Evolutionary conservation across 345 rosid species (phyloP).

Genomic region (Turritis glabra): DNA sequence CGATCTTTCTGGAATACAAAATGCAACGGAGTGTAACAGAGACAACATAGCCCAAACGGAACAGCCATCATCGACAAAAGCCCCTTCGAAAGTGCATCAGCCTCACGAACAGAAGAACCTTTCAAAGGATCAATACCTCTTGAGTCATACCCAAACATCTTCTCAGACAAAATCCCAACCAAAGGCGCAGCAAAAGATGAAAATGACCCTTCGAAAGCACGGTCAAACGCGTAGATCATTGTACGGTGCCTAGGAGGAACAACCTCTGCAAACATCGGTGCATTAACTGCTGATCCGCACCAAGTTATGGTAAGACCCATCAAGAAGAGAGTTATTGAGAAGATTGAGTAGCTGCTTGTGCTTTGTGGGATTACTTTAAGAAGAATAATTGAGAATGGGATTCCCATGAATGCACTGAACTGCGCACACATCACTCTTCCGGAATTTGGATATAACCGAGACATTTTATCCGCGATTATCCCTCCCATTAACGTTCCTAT

Average conservation of each 20-base stretch:
- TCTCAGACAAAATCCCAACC: constrained; percentile 93
- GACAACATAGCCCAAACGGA: constrained; percentile 84
- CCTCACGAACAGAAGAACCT: constrained; percentile 63
- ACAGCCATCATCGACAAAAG: constrained; percentile 89
- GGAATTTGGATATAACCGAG: constrained; percentile 58
- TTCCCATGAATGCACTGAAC: constrained; percentile 94
- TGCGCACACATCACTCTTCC: constrained; percentile 95
- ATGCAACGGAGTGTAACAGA: constrained; percentile 86
- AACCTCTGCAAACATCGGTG: constrained; percentile 93
- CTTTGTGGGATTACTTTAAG: constrained; percentile 77
- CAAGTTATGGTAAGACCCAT: constrained; percentile 95
- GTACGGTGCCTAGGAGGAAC: constrained; percentile 89
- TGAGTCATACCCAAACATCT: constrained; percentile 72
- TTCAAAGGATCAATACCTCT: constrained; percentile 63
- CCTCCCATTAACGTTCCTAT: constrained; percentile 78
- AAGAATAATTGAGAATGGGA: constrained; percentile 80
- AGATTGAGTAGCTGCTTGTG: constrained; percentile 59
- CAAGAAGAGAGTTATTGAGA: constrained; percentile 59
- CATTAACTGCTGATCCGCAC: constrained; percentile 86
- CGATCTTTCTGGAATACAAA: constrained; percentile 63
- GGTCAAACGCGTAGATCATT: constrained; percentile 92
- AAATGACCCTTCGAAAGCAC: constrained; percentile 89
- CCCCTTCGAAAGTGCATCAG: constrained; percentile 78
- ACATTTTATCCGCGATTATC: constrained; percentile 68
- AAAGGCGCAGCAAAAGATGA: constrained; percentile 94